These are phyloP conservation scores for Carex kokanica DNA, from an alignment of 176 grass and related monocot genomes.

Conservation along the genomic window DNA sequence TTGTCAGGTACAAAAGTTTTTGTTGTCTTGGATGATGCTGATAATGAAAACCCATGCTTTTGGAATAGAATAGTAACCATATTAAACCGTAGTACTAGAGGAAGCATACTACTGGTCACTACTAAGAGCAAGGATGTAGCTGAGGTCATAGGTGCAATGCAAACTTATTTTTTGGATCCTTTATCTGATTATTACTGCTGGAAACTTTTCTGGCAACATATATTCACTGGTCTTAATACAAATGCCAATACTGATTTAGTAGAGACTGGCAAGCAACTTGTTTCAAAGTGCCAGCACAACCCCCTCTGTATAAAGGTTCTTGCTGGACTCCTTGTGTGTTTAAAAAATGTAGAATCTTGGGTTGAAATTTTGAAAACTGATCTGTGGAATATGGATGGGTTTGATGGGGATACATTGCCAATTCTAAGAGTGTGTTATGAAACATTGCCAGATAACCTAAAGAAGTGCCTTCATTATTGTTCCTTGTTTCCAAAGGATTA, in stretches of 20 bases:
- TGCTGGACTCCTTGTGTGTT: not conserved
- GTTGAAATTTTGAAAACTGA: too few relatives aligned
- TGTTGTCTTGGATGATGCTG: not conserved
- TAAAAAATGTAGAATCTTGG: not conserved
- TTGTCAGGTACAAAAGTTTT: not conserved
- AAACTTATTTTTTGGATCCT: not conserved
- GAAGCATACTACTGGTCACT: not conserved
- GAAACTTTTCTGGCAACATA: not conserved
- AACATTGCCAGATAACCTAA: constrained; percentile 21
- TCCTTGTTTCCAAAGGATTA: constrained; percentile 38
- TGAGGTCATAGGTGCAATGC: not conserved
- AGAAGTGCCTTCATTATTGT: constrained; percentile 28
- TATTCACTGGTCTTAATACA: too few relatives aligned
- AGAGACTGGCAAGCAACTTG: not conserved
- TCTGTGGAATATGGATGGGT: not conserved
- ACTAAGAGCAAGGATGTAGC: not conserved
- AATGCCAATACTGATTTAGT: not conserved
- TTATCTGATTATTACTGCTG: not conserved
- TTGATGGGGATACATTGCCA: not conserved
- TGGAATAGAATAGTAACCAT: not conserved
- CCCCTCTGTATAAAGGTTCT: not conserved
- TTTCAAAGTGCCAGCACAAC: not conserved
- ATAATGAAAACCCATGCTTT: not conserved
- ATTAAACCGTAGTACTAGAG: not conserved
- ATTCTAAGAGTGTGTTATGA: not conserved